Evolutionary conservation across 768 basidiomycete genomes (phyloP), one percentile per base, ranked within the genome.

Genomic region (Leccinellum albellum): DNA sequence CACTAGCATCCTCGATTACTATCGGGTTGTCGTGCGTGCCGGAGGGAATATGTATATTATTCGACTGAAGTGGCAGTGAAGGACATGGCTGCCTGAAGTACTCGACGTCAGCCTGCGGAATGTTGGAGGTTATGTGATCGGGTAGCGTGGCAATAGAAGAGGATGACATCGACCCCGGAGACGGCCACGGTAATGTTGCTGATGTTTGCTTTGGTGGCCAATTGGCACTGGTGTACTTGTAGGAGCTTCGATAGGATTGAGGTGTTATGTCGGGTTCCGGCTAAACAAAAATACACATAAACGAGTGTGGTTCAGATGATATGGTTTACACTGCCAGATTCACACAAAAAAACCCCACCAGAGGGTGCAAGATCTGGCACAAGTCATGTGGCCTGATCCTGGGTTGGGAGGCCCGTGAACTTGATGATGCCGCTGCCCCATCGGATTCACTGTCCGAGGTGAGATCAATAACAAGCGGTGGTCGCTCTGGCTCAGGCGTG

Each of bases 1-100:
- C 61, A 57, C 55, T 62, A n/a, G n/a, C n/a, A 44, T 72, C 66
- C 40, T 62, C 64, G 23, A 66, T 32, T 26, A 69, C n/a, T 17
- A 70, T 70, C 31, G 70, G 67, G 26, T 65, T 60, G 33, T 23
- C 56, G 53, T 33, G 37, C 2, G 63, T 61, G 40, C 68, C 67
- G 9, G 47, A 57, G 21, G 48, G 40, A n/a, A 32, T 7, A n/a
- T 7, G 45, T 51, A n/a, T n/a, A 35, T 40, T 51, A 35, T 56
- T 52, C 45, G 51, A 52, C 14, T 28, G 57, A 9, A 48, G 24
- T 5, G 59, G 24, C 20, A 56, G 23, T 6, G 56, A 53, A 24
- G 53, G 57, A 37, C 50, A 33, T 10, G 60, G 32, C 23, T 31
- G 61, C 48, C 50, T 53, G 13, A 46, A 54, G 20, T 37, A 28